Evolutionary conservation across 2,329 filamentous ascomycete species (phyloP).

Genomic region (Lachnellula cervina): DNA sequence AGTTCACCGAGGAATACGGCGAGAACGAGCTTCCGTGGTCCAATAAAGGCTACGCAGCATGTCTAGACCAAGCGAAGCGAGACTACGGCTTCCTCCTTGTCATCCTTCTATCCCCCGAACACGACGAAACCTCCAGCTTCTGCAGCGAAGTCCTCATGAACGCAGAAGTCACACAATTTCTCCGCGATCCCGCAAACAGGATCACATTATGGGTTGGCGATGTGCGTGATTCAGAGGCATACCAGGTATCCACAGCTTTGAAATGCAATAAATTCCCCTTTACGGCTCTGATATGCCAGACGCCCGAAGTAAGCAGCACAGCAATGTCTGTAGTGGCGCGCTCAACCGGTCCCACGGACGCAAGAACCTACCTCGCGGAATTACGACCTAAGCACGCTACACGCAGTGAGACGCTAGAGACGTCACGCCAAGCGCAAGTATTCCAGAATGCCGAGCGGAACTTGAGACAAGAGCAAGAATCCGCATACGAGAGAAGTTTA

Average conservation of each 20-base stretch:
- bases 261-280: conserved; percentile 92
- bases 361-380: conserved; percentile 69
- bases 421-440: conserved; percentile 62
- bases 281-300: conserved; percentile 78
- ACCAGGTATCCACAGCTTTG: conserved; percentile 83
- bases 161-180: conserved; percentile 65
- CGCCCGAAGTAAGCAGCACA: conserved; percentile 74
- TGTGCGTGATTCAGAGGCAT: conserved; percentile 88
- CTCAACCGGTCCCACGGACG: conserved; percentile 65
- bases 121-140: conserved; percentile 85
- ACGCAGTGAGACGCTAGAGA: conserved; percentile 69
- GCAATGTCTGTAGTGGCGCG: conserved; percentile 88
- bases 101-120: conserved; percentile 82
- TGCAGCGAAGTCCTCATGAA: conserved; percentile 76
- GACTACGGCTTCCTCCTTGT: conserved; percentile 91
- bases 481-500: conserved; percentile 86
- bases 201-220: conserved; percentile 91
- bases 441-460: conserved; percentile 67
- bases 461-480: conserved; percentile 84
- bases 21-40: conserved; percentile 67
- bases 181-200: conserved; percentile 71
- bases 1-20: conserved; percentile 94
- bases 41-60: conserved; percentile 87
- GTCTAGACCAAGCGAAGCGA: conserved; percentile 82
- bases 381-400: conserved; percentile 68